A percentile compares a stretch with the other conserved stretches of the same genome.
These are phyloP conservation scores for Entonaema liquescens DNA, from an alignment of 495 filamentous ascomycete species.

Conservation along the genomic window DNA sequence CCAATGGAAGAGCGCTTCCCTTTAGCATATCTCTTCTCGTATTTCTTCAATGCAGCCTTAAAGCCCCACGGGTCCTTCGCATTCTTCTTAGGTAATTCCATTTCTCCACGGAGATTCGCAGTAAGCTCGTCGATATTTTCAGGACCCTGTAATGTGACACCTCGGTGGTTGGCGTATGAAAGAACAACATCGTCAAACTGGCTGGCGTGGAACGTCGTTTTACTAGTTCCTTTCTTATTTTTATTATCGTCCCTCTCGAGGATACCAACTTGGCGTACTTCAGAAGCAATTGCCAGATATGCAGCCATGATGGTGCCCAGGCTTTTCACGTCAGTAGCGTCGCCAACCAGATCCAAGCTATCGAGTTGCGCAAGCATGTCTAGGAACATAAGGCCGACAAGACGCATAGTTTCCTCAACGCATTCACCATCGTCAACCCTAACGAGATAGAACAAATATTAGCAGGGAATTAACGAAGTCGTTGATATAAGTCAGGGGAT, in stretches of 20 bases:
- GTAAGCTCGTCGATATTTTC: conserved; percentile 38
- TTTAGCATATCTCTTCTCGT: conserved; percentile 15
- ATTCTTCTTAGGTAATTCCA: conserved; percentile 37
- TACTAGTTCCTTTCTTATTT: background rate
- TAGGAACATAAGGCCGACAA: conserved; percentile 51
- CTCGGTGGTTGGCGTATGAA: conserved; percentile 43
- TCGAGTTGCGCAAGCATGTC: conserved; percentile 50
- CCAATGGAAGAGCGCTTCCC: background rate
- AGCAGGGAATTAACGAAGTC: background rate
- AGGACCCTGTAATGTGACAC: conserved; percentile 42
- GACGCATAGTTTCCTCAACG: conserved; percentile 23
- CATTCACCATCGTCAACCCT: conserved; percentile 44
- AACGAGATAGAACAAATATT: background rate
- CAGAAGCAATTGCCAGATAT: background rate
- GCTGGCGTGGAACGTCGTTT: conserved; percentile 30
- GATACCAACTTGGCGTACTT: background rate
- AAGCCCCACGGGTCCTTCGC: conserved; percentile 42
- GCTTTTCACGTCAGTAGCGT: background rate
- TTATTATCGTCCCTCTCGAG: background rate
- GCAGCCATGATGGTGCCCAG: background rate
- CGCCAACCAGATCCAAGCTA: background rate
- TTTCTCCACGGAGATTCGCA: conserved; percentile 2
- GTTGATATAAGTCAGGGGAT: background rate
- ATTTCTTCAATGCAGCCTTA: conserved; percentile 27
- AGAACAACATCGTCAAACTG: conserved; percentile 40